Evolutionary conservation across 1,284 basidiomycete species (phyloP).

Genomic region (Exsudoporus floridanus): DNA sequence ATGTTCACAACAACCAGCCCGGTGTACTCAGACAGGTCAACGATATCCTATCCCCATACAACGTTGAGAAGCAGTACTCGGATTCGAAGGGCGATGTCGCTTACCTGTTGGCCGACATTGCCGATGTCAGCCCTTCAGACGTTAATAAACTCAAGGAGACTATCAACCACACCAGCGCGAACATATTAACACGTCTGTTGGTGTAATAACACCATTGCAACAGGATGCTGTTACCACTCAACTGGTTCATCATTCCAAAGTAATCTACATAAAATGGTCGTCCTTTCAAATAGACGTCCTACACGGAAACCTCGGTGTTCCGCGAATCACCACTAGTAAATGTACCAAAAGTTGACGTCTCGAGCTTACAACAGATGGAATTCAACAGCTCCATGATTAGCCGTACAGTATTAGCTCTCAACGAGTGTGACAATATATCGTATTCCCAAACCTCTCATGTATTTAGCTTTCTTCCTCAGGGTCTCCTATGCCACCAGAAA

Average conservation of each 20-base stretch:
- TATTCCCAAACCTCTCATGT: background rate
- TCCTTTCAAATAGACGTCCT: conserved; percentile 3
- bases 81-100: conserved; percentile 95
- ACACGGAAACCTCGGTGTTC: background rate
- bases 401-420: conserved; percentile 2
- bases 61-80: conserved; percentile 99
- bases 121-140: conserved; percentile 82
- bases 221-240: conserved; percentile 29
- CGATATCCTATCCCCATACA: conserved; percentile 89
- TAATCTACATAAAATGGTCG: conserved; percentile 11
- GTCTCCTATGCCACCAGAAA: conserved; percentile 85
- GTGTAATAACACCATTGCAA: conserved; percentile 41
- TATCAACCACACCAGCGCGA: conserved; percentile 80
- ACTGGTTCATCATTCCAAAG: conserved; percentile 25
- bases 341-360: background rate
- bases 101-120: conserved; percentile 95
- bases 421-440: conserved; percentile 4
- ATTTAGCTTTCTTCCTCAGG: conserved; percentile 77
- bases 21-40: conserved; percentile 97
- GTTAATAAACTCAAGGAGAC: conserved; percentile 80
- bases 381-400: conserved; percentile 5
- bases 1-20: conserved; percentile 97
- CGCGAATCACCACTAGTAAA: background rate
- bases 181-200: conserved; percentile 86
- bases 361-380: conserved; percentile 6